Conservation (phyloP, 768 basidiomycete species). For the Tulasnella sp. region DNA sequence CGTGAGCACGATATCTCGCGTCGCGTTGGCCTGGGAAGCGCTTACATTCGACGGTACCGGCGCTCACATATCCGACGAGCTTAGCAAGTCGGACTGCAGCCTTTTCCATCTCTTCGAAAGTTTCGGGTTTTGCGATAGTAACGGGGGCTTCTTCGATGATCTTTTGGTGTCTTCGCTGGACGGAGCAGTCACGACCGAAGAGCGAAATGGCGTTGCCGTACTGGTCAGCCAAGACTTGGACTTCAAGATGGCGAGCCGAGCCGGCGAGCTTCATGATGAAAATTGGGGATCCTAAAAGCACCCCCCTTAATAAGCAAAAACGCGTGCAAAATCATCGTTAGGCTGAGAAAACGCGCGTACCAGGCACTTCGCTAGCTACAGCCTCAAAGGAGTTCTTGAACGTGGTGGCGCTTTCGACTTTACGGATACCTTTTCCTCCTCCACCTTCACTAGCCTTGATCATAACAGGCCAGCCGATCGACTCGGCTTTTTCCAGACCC, state of each 20-base stretch:
- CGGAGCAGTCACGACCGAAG: slow-evolving; percentile 98
- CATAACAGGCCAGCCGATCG: slow-evolving; percentile 97
- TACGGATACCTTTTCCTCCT: slow-evolving; percentile 98
- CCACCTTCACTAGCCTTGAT: slow-evolving; percentile 99
- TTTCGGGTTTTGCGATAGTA: slow-evolving; percentile 88
- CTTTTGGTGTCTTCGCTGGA: slow-evolving; percentile 98
- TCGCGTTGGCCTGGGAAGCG: slow-evolving; percentile 26
- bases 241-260: slow-evolving; percentile 94
- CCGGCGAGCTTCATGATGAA: slow-evolving; percentile 99
- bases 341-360: slow-evolving; percentile 42
- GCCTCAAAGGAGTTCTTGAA: slow-evolving; percentile 96
- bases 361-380: slow-evolving; percentile 93
- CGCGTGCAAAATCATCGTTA: not conserved
- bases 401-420: slow-evolving; percentile 77
- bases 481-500: slow-evolving; percentile 74
- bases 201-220: slow-evolving; percentile 99
- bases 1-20: slow-evolving; percentile 18
- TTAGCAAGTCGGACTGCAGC: slow-evolving; percentile 99
- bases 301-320: slow-evolving; percentile 22
- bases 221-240: slow-evolving; percentile 97
- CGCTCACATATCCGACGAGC: slow-evolving; percentile 97
- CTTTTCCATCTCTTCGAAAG: slow-evolving; percentile 96
- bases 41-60: slow-evolving; percentile 96
- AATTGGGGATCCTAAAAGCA: slow-evolving; percentile 79
- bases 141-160: slow-evolving; percentile 99